Percentiles rank a stretch among this genome's conserved stretches.
Evolutionary conservation across 2,329 filamentous ascomycete species (phyloP).

Genomic region (Myriangium duriaei): DNA sequence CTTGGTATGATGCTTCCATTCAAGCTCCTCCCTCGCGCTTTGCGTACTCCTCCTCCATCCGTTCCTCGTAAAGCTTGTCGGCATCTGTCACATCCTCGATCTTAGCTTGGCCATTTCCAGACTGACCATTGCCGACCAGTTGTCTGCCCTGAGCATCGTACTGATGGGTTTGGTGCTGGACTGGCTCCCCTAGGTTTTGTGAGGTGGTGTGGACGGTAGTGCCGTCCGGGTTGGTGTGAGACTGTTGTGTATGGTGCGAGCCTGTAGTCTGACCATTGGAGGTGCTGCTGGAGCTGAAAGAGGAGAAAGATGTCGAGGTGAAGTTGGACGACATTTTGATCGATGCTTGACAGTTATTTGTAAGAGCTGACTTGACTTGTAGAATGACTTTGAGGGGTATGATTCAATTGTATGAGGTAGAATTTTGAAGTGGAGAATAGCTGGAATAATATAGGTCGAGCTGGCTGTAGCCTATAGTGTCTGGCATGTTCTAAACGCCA

Average conservation of each 20-base stretch:
- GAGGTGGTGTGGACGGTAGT: conserved; percentile 18
- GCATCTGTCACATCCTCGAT: conserved; percentile 22
- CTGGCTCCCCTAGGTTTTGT: conserved; percentile 21
- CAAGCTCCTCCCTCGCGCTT: conserved; percentile 32
- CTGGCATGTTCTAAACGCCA: too few relatives aligned
- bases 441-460: too few relatives aligned
- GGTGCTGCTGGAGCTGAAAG: conserved; percentile 15
- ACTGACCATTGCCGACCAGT: conserved; percentile 13
- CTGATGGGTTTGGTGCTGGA: conserved; percentile 17
- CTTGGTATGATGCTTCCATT: too few relatives aligned
- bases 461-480: too few relatives aligned
- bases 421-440: too few relatives aligned
- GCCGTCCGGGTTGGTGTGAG: conserved; percentile 16
- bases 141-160: conserved; percentile 22
- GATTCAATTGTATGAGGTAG: too few relatives aligned
- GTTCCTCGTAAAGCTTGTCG: conserved; percentile 28
- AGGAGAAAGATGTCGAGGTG: conserved; percentile 15
- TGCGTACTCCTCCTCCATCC: conserved; percentile 33
- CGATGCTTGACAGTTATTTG: neutral
- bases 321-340: conserved; percentile 7
- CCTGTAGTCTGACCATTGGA: conserved; percentile 16
- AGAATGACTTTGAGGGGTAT: too few relatives aligned
- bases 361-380: too few relatives aligned
- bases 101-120: conserved; percentile 4
- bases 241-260: conserved; percentile 15